Evolutionary conservation across 2,329 filamentous ascomycete genomes (phyloP).

Genomic region (Penicillium fuscoglaucum): DNA sequence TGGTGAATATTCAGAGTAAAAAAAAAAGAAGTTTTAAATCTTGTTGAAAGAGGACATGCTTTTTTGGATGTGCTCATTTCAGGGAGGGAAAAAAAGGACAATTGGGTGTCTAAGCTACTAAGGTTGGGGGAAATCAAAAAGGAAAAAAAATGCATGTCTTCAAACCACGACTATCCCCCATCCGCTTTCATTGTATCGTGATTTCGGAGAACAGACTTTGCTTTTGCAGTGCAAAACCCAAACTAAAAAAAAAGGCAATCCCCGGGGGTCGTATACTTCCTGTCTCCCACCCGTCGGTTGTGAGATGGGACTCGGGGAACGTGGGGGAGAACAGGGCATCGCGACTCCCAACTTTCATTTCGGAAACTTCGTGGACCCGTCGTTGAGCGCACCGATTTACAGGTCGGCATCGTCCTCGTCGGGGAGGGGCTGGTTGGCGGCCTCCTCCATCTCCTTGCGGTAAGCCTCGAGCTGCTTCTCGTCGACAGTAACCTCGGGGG

Average conservation of each 20-base stretch:
- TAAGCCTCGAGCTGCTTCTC: conserved; percentile 77
- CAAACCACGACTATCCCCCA: conserved; percentile 31
- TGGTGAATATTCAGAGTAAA: background rate
- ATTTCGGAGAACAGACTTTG: conserved; percentile 32
- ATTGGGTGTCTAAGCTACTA: conserved; percentile 35
- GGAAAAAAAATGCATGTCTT: conserved; percentile 36
- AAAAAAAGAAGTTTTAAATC: conserved; percentile 11
- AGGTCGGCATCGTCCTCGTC: conserved; percentile 81
- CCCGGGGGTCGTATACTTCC: conserved; percentile 10
- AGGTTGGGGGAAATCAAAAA: conserved; percentile 24
- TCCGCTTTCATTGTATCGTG: conserved; percentile 42
- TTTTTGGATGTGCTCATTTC: conserved; percentile 27
- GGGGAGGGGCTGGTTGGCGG: conserved; percentile 80
- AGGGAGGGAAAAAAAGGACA: conserved; percentile 17
- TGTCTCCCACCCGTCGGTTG: background rate
- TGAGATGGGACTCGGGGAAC: conserved; percentile 8
- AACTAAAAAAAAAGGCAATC: conserved; percentile 16
- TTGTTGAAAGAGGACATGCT: conserved; percentile 26
- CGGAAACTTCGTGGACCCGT: conserved; percentile 18
- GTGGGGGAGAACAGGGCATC: conserved; percentile 1
- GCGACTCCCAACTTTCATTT: conserved; percentile 16
- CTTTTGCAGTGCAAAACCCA: conserved; percentile 22
- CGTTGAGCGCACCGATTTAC: conserved; percentile 35
- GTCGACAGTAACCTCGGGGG: conserved; percentile 89
- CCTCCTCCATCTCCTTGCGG: conserved; percentile 82